Conservation (phyloP, 345 rosid species). For the Camelina neglecta region DNA sequence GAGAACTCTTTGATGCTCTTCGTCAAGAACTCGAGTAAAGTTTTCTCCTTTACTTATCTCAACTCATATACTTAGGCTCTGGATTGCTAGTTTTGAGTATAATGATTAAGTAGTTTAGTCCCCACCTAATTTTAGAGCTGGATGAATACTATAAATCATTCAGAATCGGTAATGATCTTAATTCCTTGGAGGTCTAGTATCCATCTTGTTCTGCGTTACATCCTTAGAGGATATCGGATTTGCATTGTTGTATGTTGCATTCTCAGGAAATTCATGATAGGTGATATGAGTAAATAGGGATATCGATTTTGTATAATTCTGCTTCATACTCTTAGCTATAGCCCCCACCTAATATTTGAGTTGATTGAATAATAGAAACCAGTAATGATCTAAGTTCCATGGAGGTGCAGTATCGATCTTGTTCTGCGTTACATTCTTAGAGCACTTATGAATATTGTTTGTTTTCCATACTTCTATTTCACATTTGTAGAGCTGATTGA, state of each 20-base stretch:
- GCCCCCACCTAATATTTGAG: background rate
- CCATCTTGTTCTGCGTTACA: background rate
- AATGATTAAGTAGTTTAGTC: too few relatives aligned
- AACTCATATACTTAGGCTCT: background rate
- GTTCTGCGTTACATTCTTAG: background rate
- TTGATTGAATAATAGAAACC: background rate
- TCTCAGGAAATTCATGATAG: background rate
- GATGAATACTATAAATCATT: background rate
- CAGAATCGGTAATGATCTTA: background rate
- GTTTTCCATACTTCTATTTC: background rate
- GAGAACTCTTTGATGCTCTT: conserved; percentile 86
- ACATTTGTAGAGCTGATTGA: conserved; percentile 1
- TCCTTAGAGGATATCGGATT: background rate
- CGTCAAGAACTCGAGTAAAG: conserved; percentile 90
- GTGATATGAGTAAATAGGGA: background rate
- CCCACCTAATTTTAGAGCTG: background rate
- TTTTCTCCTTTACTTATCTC: background rate
- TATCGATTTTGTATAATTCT: background rate
- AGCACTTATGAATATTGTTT: background rate
- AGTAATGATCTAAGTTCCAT: background rate
- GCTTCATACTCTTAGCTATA: background rate
- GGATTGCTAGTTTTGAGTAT: background rate
- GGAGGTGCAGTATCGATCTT: background rate
- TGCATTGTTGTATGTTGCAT: background rate
- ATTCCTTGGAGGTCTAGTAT: background rate